Conservation (phyloP, 1,284 basidiomycete species). For the Vanrija pseudolonga region DNA sequence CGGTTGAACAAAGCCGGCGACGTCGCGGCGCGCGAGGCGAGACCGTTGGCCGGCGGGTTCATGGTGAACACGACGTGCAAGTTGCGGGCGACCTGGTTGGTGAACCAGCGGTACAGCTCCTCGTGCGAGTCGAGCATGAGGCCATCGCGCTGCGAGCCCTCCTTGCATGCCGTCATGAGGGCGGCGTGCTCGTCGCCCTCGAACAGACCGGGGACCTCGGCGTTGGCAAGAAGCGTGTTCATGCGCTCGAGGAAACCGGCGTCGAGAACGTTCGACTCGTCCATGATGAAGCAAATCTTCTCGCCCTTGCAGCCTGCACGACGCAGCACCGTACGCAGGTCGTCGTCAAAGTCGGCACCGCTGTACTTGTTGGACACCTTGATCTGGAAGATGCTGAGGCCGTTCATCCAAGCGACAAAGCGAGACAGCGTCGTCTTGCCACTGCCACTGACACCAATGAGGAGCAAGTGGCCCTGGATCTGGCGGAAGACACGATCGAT, state of each 20-base stretch:
- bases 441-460: slow-evolving; percentile 96
- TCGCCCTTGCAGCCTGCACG: slow-evolving; percentile 96
- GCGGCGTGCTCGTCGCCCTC: slow-evolving; percentile 96
- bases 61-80: slow-evolving; percentile 98
- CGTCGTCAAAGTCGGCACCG: slow-evolving; percentile 97
- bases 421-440: slow-evolving; percentile 98
- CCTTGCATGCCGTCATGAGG: slow-evolving; percentile 97
- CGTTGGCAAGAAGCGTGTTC: slow-evolving; percentile 98
- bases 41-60: slow-evolving; percentile 95
- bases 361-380: slow-evolving; percentile 99
- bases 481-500: slow-evolving; percentile 99
- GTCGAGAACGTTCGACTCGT: slow-evolving; percentile 97
- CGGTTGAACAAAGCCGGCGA: slow-evolving; percentile 97
- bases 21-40: slow-evolving; percentile 92
- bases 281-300: slow-evolving; percentile 99
- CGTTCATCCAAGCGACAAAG: slow-evolving; percentile 99
- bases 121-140: slow-evolving; percentile 98
- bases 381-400: slow-evolving; percentile 96
- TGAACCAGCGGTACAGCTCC: slow-evolving; percentile 95
- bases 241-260: slow-evolving; percentile 98
- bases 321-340: slow-evolving; percentile 86
- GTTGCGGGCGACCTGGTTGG: slow-evolving; percentile 92
- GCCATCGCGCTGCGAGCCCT: slow-evolving; percentile 95
- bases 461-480: slow-evolving; percentile 88
- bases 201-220: slow-evolving; percentile 98